phyloP scores from a whole-genome alignment of 495 filamentous ascomycete species.

The Margaritispora aquatica region DNA sequence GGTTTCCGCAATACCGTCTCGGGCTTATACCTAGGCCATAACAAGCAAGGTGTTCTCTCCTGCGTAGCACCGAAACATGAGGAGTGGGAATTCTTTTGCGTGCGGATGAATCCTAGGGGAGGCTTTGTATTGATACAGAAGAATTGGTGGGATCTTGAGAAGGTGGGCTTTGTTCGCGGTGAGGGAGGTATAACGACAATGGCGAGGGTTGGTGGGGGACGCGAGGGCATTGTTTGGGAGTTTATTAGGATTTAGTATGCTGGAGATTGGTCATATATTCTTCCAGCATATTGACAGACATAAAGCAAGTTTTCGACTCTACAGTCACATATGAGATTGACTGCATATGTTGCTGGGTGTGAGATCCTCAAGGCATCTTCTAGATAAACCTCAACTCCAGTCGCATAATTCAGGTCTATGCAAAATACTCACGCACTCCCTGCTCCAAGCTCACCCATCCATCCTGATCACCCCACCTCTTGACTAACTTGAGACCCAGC shows the following conservation, averaged over 20 bases:
- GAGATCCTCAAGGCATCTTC: background rate
- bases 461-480: background rate
- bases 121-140: slow-evolving; percentile 29
- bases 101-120: slow-evolving; percentile 22
- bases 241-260: slow-evolving; percentile 21
- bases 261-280: background rate
- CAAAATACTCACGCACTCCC: background rate
- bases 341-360: background rate
- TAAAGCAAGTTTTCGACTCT: no score
- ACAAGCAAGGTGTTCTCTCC: slow-evolving; percentile 15
- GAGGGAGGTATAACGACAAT: slow-evolving; percentile 24
- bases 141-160: slow-evolving; percentile 24
- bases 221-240: slow-evolving; percentile 24
- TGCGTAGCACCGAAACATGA: slow-evolving; percentile 20
- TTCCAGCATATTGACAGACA: no score
- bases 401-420: background rate
- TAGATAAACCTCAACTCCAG: background rate
- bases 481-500: background rate
- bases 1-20: slow-evolving; percentile 28
- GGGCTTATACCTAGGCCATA: slow-evolving; percentile 26
- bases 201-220: slow-evolving; percentile 21
- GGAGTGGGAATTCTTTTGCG: slow-evolving; percentile 24
- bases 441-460: background rate
- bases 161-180: slow-evolving; percentile 16
- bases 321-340: background rate